Conservation (phyloP, 345 rosid species). For the Limnanthes douglasii region DNA sequence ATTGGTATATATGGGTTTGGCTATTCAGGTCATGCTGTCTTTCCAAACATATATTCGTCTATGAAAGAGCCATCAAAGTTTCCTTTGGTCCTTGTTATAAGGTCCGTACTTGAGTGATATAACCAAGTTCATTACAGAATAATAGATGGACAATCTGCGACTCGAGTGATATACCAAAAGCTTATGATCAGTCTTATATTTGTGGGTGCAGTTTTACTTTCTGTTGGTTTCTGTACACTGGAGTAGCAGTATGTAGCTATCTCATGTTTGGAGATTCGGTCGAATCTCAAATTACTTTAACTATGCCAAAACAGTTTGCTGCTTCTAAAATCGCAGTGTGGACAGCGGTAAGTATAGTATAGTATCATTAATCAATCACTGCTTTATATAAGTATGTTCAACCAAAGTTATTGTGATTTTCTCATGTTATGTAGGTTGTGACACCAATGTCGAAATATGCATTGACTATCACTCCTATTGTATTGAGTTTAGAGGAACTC, state of each 20-base stretch:
- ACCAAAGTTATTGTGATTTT: neutral
- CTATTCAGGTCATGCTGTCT: constrained; percentile 61
- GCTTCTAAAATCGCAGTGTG: constrained; percentile 59
- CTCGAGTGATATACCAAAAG: no score
- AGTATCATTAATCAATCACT: neutral
- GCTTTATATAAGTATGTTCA: neutral
- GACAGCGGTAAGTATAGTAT: constrained; percentile 37
- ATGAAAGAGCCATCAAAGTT: constrained; percentile 61
- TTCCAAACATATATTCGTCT: constrained; percentile 68
- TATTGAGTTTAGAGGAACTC: constrained; percentile 64
- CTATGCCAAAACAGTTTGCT: constrained; percentile 51
- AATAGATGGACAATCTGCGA: no score
- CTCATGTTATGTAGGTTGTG: constrained; percentile 30
- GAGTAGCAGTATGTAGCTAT: constrained; percentile 44
- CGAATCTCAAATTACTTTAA: constrained; percentile 65
- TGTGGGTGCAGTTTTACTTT: constrained; percentile 60
- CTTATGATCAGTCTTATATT: neutral
- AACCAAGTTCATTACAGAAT: no score
- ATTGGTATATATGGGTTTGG: constrained; percentile 68
- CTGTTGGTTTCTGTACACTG: constrained; percentile 35
- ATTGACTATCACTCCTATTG: constrained; percentile 46
- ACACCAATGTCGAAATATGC: constrained; percentile 73
- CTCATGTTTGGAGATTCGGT: constrained; percentile 57
- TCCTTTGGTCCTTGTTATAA: constrained; percentile 30
- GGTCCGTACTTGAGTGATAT: no score